Conservation (phyloP, 345 rosid genomes). For the Passiflora organensis region DNA sequence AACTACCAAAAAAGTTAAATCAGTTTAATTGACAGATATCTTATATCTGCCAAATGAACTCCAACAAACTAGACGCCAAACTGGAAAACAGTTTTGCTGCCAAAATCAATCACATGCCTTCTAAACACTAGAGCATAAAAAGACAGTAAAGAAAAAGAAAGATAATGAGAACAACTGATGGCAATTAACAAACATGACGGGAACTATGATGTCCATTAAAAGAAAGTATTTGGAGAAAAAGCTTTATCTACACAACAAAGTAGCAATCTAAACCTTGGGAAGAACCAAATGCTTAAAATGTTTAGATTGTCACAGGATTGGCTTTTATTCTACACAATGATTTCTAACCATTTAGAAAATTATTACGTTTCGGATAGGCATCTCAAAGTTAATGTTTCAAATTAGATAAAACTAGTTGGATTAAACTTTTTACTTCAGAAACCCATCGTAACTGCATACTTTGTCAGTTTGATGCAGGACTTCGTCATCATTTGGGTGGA, state of each 20-base stretch:
- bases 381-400: too few species aligned
- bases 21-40: too few species aligned
- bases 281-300: background rate
- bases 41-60: too few species aligned
- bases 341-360: too few species aligned
- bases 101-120: too few species aligned
- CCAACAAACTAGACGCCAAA: too few species aligned
- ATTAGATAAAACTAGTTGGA: background rate
- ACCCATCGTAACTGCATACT: constrained; percentile 31
- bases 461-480: constrained; percentile 61
- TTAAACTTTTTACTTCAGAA: constrained; percentile 8
- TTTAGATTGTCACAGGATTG: background rate
- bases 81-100: too few species aligned
- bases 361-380: too few species aligned
- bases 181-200: background rate
- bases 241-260: too few species aligned
- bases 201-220: background rate
- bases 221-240: too few species aligned
- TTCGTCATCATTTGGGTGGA: constrained; percentile 87
- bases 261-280: background rate
- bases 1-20: too few species aligned
- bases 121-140: background rate
- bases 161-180: background rate
- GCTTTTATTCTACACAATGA: too few species aligned
- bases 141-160: background rate